Base-by-base conservation (phyloP, 768 basidiomycete species). In the Tricholoma hemisulphureum region DNA sequence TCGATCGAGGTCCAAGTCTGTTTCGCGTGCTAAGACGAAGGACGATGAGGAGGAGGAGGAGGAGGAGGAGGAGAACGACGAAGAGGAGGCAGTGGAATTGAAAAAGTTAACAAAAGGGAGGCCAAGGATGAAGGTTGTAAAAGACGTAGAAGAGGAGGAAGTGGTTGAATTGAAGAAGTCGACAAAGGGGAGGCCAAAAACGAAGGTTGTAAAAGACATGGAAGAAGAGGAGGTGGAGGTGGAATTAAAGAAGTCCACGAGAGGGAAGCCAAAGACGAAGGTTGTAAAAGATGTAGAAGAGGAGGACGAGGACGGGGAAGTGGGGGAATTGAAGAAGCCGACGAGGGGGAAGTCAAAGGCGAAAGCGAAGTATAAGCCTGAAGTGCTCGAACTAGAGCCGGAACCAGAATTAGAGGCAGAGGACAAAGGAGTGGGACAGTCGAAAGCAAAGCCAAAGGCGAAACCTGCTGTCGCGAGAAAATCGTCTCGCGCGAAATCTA, bases 1-100 rank as follows among this genome's bases (percentile, higher is more conserved):
- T 13, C 61, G 64, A 24, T 66, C 71, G 34, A 64, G 63, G 24
- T 69, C 67, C 1, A 69, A 70, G 59, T 60, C 61, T 7, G 46
- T 61, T 13, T 56, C 48, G 6, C 64, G 55, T 31, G n/a, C 35
- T 21, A 57, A 48, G 18, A 49, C 56, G 28, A 53, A 59, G n/a
- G 58, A 24, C n/a, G 55, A 45, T 20, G 57, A 53, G 31, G 53
- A 61, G 9, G 65, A 65, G 39, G 61, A 55, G 6, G 63, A 63
- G 26, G 60, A 61, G 29, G 62, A 61, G 14, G 59, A 49, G n/a
- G 55, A 51, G 34, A 43, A 54, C 2, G 45, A 34, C 4, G 49
- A 49, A 8, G 50, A 1, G 14, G 59, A 62, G 16, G 46, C 6
- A 24, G 46, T 28, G 16, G 24, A 18, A 20, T 18, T 49, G 6